These are phyloP conservation scores for Echria macrotheca DNA, from an alignment of 495 filamentous ascomycete species.

Conservation along the genomic window DNA sequence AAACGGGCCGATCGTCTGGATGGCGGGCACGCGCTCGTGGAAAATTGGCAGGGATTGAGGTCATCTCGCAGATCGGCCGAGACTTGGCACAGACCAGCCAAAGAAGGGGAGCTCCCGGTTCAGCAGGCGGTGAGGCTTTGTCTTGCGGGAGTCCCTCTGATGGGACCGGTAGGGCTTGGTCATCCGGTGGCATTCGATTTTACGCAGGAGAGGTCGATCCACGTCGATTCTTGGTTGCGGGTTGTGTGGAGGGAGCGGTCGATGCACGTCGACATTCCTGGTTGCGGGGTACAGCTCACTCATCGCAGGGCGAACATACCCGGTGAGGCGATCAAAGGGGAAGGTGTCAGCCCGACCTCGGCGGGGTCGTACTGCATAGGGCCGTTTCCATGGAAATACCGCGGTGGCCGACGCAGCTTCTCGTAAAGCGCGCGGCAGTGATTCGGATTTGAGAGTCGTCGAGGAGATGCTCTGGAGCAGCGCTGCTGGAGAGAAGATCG, in stretches of 20 bases:
- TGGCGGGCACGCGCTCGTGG: background rate
- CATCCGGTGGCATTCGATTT: background rate
- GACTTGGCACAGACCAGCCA: background rate
- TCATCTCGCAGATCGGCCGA: background rate
- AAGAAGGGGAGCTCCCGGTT: background rate
- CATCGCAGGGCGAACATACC: background rate
- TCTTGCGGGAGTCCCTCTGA: background rate
- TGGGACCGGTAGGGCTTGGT: background rate
- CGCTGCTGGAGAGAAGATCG: too few relatives aligned
- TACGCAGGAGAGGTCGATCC: background rate
- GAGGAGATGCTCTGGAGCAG: too few relatives aligned
- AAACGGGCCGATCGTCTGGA: slow-evolving; percentile 10
- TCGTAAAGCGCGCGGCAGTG: too few relatives aligned
- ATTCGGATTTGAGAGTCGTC: too few relatives aligned
- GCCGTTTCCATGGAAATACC: background rate
- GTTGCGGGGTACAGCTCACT: background rate
- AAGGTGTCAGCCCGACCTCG: background rate
- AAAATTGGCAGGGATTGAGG: background rate
- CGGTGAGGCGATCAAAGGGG: background rate
- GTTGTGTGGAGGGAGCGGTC: background rate
- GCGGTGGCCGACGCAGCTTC: too few relatives aligned
- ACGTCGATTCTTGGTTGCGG: background rate
- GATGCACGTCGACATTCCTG: background rate
- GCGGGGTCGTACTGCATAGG: background rate
- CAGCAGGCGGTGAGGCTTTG: background rate